Evolutionary conservation across 305 asterid species (phyloP), one percentile per base, ranked within the genome.

Genomic region (Ilex paraguariensis): DNA sequence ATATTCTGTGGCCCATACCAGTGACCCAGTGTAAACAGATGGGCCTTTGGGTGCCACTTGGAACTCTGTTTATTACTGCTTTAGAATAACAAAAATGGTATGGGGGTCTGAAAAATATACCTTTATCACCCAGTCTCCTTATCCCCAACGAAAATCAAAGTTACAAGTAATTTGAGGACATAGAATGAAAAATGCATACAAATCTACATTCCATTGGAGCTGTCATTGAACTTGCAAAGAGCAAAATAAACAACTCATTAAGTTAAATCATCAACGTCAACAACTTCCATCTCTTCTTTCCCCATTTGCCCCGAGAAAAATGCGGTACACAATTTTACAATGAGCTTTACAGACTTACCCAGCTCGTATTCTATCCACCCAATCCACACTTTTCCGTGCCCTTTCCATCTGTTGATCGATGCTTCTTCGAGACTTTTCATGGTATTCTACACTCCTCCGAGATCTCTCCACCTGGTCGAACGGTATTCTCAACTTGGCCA

Each of bases 381-480:
- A 87, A 73, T 91, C 98, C 67, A 91, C 86, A 53, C 98, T 88
- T 76, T 82, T 88, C 72, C 97, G 71, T 0, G 68, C 82, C 72
- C 81, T 84, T 76, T 91, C 97, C 32, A 81, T 62, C 74, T 88
- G 95, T 49, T 79, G 56, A 56, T 86, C 96, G 8, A 88, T 69
- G 74, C 98, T 91, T 83, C 79, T 81, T 58, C 96, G 71, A 3
- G 97, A 77, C 81, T 91, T 91, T 67, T 88, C 94, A 7, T 83
- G 79, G 55, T 82, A 84, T 54, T 91, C 96, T 7, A 91, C 96
- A 9, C 96, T 88, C 86, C 90, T 81, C 63, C 96, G 67, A n/a
- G 98, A 91, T 73, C 88, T 83, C 79, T 91, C 96, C 76, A 82
- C 44, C 60, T 84, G 91, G 31, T 88, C 94, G 10, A 75, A 75